Base-by-base conservation (phyloP, 2,329 filamentous ascomycete genomes). In the Epichloe gansuensis region DNA sequence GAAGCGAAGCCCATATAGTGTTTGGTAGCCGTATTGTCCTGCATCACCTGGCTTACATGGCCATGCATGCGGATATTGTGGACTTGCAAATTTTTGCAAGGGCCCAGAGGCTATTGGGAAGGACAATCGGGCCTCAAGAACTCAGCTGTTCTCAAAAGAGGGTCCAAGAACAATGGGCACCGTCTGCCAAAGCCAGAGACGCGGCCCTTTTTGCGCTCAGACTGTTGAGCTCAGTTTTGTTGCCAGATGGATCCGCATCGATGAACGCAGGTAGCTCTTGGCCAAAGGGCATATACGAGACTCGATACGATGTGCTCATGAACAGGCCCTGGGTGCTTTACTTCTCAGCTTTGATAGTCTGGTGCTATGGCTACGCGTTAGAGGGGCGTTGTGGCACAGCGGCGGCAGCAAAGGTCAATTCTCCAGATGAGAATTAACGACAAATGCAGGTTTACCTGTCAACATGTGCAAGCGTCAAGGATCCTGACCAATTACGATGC, bases 251-350 rank as follows among this genome's bases (percentile, higher is more conserved):
- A 25, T 60, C 60, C 7, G 61, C 58, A 4, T 67, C 64, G 53
- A 70, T 66, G 38, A 66, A 64, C 42, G 62, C 69, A 4, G 72
- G 71, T 49, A 64, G 72, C 52, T 67, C 76, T 6, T 48, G 45
- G 50, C 51, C 46, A 2, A 27, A 34, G 13, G 46, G 39, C 17
- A 34, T 34, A 21, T 98, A 97, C 66, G 84, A 82, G 17, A 89
- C 90, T 0, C 80, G 89, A 21, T 87, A 95, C 60, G 93, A 98
- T 61, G 86, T 89, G 50, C 75, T 96, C 2, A 77, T 97, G 54
- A 95, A 97, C 62, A 78, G 93, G 15, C 88, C 91, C 0, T 98
- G 93, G 91, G 89, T 96, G 11, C 74, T 97, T 49, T 98, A 96
- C 68, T 94, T 95, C 63, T 88, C 93, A 1, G 83, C 84, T 0